phyloP scores from a whole-genome alignment of 164 flowering plant species.

The Cinnamomum micranthum region DNA sequence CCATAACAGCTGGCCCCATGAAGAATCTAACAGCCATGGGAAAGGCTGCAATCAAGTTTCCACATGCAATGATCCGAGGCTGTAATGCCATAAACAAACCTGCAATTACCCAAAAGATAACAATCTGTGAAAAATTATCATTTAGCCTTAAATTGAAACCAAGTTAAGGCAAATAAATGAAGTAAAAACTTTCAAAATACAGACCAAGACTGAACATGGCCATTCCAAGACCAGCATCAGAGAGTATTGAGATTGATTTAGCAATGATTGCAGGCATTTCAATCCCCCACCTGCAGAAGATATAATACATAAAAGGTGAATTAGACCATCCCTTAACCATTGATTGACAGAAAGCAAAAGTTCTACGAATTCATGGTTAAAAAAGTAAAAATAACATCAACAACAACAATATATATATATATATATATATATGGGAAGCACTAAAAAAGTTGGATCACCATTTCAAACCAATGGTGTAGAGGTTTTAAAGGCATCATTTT shows the following conservation, averaged over 20 bases:
- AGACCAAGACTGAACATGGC: conserved; percentile 98
- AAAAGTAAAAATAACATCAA: conserved; percentile 3
- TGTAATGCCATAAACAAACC: conserved; percentile 97
- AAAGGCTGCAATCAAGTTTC: conserved; percentile 68
- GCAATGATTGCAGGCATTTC: conserved; percentile 81
- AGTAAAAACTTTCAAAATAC: not conserved
- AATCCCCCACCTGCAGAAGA: conserved; percentile 52
- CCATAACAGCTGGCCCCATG: conserved; percentile 84
- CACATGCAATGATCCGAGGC: conserved; percentile 85
- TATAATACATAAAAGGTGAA: too few relatives aligned
- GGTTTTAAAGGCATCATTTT: too few relatives aligned
- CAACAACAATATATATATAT: too few relatives aligned
- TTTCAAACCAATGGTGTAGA: too few relatives aligned
- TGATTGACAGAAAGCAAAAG: too few relatives aligned
- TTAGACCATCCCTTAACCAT: too few relatives aligned
- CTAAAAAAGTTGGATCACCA: too few relatives aligned
- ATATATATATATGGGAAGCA: too few relatives aligned
- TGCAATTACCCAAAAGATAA: conserved; percentile 21
- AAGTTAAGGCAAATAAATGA: too few relatives aligned
- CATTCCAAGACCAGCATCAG: conserved; percentile 97
- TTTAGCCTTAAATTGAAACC: too few relatives aligned
- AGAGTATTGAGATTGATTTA: conserved; percentile 61
- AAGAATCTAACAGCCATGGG: conserved; percentile 82
- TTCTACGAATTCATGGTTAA: too few relatives aligned
- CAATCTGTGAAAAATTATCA: not conserved